phyloP scores from a whole-genome alignment of 352 stramenopile genomes.

The Phytophthora agathidicida region DNA sequence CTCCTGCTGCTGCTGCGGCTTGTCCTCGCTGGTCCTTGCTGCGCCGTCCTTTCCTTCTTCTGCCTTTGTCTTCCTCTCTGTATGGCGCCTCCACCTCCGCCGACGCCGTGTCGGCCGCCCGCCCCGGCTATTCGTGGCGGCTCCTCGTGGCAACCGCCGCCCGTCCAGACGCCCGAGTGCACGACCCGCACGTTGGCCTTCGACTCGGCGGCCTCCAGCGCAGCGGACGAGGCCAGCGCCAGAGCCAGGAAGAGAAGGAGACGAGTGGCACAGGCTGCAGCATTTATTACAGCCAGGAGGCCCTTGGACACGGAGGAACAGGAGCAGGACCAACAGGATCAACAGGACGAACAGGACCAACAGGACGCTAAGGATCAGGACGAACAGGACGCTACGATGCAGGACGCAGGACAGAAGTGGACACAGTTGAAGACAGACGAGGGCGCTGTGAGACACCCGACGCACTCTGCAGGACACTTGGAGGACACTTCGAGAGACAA shows the following conservation, averaged over 20 bases:
- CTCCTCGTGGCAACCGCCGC: conserved; percentile 37
- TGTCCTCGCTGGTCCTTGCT: too few species aligned
- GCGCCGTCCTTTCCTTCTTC: conserved; percentile 24
- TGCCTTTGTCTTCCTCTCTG: neutral
- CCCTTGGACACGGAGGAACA: conserved; percentile 5
- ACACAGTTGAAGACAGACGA: conserved; percentile 1
- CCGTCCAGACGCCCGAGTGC: conserved; percentile 47
- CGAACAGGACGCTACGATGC: too few species aligned
- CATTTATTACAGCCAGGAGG: conserved; percentile 37
- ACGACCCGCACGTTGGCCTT: conserved; percentile 52
- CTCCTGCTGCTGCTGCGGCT: too few species aligned
- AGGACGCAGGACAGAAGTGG: neutral
- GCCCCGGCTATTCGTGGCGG: conserved; percentile 31
- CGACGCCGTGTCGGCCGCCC: conserved; percentile 14
- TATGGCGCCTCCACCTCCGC: conserved; percentile 11
- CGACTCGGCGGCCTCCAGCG: conserved; percentile 40
- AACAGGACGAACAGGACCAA: neutral
- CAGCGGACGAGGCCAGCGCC: conserved; percentile 23
- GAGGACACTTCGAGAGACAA: conserved; percentile 13
- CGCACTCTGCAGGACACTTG: conserved; percentile 1
- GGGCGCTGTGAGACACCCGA: conserved; percentile 12
- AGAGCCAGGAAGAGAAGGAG: conserved; percentile 48
- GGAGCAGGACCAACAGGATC: conserved; percentile 5
- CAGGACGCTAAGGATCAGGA: too few species aligned
- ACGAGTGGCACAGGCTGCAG: conserved; percentile 30